Conservation (phyloP, 1,284 basidiomycete species). For the Leucoagaricus sp. region DNA sequence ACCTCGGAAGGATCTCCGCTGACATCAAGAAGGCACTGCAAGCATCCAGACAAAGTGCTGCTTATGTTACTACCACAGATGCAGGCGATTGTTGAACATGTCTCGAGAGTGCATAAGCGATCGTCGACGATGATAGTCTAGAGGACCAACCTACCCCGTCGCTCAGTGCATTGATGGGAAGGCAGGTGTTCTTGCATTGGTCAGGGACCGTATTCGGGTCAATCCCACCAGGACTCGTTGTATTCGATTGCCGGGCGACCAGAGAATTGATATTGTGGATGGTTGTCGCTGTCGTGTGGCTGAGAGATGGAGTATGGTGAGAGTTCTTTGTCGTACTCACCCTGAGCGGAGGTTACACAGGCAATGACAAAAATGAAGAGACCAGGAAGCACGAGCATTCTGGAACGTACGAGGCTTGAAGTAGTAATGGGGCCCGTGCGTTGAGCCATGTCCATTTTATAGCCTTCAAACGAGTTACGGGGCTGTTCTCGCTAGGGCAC, state of each 20-base stretch:
- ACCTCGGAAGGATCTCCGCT: not conserved
- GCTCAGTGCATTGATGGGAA: not conserved
- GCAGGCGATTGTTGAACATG: not conserved
- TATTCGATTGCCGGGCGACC: not conserved
- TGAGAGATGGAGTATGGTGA: not conserved
- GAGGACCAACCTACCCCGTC: not conserved
- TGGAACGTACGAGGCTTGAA: no score
- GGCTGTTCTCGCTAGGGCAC: no score
- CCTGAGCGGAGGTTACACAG: no score
- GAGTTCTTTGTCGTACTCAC: not conserved
- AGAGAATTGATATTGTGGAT: not conserved
- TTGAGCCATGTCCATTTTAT: no score
- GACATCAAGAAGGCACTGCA: conserved; percentile 1
- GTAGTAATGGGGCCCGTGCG: no score
- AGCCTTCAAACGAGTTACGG: no score
- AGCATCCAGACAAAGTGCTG: not conserved
- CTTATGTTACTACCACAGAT: not conserved
- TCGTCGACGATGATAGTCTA: not conserved
- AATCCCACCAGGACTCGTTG: not conserved
- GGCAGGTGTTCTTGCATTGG: conserved; percentile 1
- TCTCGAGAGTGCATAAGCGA: not conserved
- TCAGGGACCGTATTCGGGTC: conserved; percentile 4
- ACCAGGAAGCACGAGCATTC: no score
- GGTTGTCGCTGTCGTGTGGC: not conserved
- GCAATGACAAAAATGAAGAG: no score